Conservation (phyloP, 1,284 basidiomycete genomes). For the Chalciporus sp. region DNA sequence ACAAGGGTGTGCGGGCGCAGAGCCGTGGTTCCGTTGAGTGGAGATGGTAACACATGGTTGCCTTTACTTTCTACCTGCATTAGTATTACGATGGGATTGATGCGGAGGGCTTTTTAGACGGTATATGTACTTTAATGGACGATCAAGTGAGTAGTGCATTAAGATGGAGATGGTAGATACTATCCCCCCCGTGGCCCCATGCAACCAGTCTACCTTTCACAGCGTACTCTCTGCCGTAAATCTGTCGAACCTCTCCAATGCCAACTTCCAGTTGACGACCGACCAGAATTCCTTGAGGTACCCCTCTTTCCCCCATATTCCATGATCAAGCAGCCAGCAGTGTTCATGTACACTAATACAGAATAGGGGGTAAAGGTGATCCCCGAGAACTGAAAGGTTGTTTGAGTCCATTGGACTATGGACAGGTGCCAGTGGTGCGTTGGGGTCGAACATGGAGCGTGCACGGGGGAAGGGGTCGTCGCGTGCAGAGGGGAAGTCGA, state of each 20-base stretch:
- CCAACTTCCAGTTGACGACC: slow-evolving; percentile 83
- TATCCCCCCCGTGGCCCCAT: slow-evolving; percentile 4
- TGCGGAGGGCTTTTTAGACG: slow-evolving; percentile 2
- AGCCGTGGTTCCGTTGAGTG: slow-evolving; percentile 69
- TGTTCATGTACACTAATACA: slow-evolving; percentile 90
- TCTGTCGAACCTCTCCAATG: slow-evolving; percentile 42
- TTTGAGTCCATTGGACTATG: slow-evolving; percentile 32
- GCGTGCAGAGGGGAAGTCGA: no score
- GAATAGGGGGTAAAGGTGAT: slow-evolving; percentile 75
- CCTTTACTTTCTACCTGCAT: background rate
- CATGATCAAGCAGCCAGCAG: slow-evolving; percentile 90
- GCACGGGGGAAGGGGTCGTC: slow-evolving; percentile 1
- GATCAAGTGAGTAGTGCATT: slow-evolving; percentile 28
- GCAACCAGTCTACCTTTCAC: slow-evolving; percentile 11
- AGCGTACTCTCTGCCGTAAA: slow-evolving; percentile 10
- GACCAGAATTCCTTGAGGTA: slow-evolving; percentile 92
- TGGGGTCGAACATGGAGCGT: slow-evolving; percentile 31
- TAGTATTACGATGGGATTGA: slow-evolving; percentile 2
- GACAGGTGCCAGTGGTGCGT: slow-evolving; percentile 28
- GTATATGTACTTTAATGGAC: slow-evolving; percentile 13
- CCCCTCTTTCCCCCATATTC: slow-evolving; percentile 91
- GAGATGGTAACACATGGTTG: slow-evolving; percentile 56
- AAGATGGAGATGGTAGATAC: slow-evolving; percentile 14
- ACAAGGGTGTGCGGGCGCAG: slow-evolving; percentile 75
- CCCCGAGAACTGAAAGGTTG: slow-evolving; percentile 42